A percentile compares a stretch with the other conserved stretches of the same genome.
Evolutionary conservation across 306 rosid species (phyloP).

Genomic region (Echinosophora koreensis): DNA sequence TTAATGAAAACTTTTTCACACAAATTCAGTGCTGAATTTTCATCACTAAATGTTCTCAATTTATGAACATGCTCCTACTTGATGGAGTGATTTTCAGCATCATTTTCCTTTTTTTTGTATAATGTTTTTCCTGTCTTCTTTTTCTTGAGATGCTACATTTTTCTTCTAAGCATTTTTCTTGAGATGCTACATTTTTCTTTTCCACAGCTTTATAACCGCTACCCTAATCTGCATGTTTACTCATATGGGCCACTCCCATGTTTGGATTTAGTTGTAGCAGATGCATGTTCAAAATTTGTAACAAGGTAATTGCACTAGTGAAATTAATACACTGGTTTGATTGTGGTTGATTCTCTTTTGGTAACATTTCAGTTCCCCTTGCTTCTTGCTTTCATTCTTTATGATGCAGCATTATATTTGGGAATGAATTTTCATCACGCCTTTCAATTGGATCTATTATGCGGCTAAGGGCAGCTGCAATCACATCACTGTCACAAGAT

Average conservation of each 20-base stretch:
- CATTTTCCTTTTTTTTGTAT: conserved; percentile 15
- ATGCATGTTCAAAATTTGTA: conserved; percentile 82
- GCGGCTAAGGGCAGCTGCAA: conserved; percentile 92
- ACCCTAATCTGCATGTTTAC: conserved; percentile 83
- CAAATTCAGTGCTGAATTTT: not conserved
- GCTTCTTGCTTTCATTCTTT: conserved; percentile 39
- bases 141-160: conserved; percentile 38
- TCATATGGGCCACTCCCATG: conserved; percentile 96
- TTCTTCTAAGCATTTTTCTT: conserved; percentile 24
- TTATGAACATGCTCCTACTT: conserved; percentile 7
- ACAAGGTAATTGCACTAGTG: conserved; percentile 68
- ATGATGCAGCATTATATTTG: conserved; percentile 76
- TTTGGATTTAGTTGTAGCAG: conserved; percentile 80
- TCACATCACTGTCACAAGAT: conserved; percentile 77
- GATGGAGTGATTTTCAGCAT: conserved; percentile 14
- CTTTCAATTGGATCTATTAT: conserved; percentile 83
- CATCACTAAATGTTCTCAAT: conserved; percentile 10
- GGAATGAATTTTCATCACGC: conserved; percentile 83
- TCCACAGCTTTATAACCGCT: conserved; percentile 71
- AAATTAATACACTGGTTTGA: conserved; percentile 5
- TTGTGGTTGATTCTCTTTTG: conserved; percentile 26
- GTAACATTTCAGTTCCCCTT: conserved; percentile 31
- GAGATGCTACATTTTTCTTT: conserved; percentile 33
- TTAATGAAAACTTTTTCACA: not conserved
- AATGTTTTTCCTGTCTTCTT: not conserved